Percentiles rank a stretch among this genome's conserved stretches.
Evolutionary conservation across 495 filamentous ascomycete species (phyloP).

Genomic region (Penicillium arizonense): DNA sequence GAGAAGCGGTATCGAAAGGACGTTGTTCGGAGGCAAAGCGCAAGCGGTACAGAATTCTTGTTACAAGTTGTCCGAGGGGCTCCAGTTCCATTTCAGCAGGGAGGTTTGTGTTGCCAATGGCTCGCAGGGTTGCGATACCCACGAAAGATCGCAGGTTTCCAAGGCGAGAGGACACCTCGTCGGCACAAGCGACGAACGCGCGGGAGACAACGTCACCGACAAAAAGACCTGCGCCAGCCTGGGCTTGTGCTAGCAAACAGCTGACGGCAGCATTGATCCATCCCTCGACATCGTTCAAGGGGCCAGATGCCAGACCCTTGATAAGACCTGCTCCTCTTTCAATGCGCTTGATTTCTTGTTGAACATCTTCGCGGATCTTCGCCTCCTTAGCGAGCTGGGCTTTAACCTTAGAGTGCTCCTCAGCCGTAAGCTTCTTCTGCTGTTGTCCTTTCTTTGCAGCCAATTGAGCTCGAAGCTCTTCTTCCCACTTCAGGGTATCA

Average conservation of each 20-base stretch:
- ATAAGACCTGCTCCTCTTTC: conserved; percentile 82
- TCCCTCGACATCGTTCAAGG: conserved; percentile 75
- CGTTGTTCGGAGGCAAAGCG: conserved; percentile 89
- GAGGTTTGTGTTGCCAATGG: conserved; percentile 68
- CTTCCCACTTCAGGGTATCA: conserved; percentile 94
- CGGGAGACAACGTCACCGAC: conserved; percentile 75
- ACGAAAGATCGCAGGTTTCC: conserved; percentile 76
- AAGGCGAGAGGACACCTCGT: conserved; percentile 72
- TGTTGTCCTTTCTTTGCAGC: conserved; percentile 89
- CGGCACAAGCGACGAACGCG: conserved; percentile 73
- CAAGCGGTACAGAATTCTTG: conserved; percentile 84
- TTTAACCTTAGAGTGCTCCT: conserved; percentile 87
- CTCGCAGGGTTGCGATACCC: conserved; percentile 80
- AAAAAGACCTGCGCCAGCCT: conserved; percentile 76
- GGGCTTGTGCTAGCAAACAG: conserved; percentile 66
- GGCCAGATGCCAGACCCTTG: conserved; percentile 74
- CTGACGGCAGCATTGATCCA: conserved; percentile 83
- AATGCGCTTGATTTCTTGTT: conserved; percentile 64
- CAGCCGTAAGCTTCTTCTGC: conserved; percentile 82
- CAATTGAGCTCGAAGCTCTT: conserved; percentile 82
- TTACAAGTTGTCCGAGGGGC: conserved; percentile 80
- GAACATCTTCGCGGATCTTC: conserved; percentile 68
- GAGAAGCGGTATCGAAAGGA: conserved; percentile 79
- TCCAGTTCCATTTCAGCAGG: conserved; percentile 71
- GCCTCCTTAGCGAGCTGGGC: conserved; percentile 86